Percentiles rank a stretch among this genome's conserved stretches.
phyloP scores from a whole-genome alignment of 2,329 filamentous ascomycete genomes.

The Curvularia sp. region DNA sequence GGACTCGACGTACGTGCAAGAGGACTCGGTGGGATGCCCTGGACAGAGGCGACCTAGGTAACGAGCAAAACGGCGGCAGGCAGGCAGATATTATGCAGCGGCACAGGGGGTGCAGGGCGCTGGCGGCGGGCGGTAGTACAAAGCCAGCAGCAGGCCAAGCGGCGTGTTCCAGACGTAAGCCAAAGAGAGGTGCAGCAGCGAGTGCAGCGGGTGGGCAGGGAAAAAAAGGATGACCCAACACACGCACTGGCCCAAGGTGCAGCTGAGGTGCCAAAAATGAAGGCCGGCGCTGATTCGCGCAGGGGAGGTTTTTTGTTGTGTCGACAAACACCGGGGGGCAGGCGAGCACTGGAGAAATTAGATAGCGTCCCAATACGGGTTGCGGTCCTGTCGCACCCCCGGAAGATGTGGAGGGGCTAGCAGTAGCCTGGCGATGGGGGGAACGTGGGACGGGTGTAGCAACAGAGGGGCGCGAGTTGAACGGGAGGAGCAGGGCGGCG shows the following conservation, averaged over 20 bases:
- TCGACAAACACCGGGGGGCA: constrained; percentile 22
- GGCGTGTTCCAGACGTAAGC: constrained; percentile 28
- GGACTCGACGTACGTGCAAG: constrained; percentile 29
- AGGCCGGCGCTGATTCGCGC: constrained; percentile 22
- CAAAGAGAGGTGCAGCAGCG: constrained; percentile 41
- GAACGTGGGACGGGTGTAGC: constrained; percentile 1
- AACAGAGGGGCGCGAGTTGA: constrained; percentile 3
- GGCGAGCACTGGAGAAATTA: constrained; percentile 32
- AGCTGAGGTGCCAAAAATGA: constrained; percentile 25
- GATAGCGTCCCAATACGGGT: constrained; percentile 31
- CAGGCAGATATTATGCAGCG: constrained; percentile 46
- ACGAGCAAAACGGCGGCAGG: constrained; percentile 33
- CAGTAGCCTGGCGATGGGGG: constrained; percentile 3
- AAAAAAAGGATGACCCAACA: constrained; percentile 24
- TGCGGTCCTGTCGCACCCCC: constrained; percentile 28
- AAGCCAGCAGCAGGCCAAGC: constrained; percentile 37
- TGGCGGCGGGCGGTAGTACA: constrained; percentile 31
- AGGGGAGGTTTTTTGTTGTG: constrained; percentile 17
- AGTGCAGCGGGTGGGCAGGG: constrained; percentile 34
- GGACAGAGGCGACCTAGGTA: constrained; percentile 41
- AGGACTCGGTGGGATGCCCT: constrained; percentile 35
- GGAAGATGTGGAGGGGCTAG: constrained; percentile 32
- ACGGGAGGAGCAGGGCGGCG: constrained; percentile 4
- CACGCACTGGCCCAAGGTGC: constrained; percentile 34
- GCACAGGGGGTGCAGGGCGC: constrained; percentile 40